Evolutionary conservation across 1,139 yeast genomes (phyloP).

Genomic region (Blastobotrys capitulatus): DNA sequence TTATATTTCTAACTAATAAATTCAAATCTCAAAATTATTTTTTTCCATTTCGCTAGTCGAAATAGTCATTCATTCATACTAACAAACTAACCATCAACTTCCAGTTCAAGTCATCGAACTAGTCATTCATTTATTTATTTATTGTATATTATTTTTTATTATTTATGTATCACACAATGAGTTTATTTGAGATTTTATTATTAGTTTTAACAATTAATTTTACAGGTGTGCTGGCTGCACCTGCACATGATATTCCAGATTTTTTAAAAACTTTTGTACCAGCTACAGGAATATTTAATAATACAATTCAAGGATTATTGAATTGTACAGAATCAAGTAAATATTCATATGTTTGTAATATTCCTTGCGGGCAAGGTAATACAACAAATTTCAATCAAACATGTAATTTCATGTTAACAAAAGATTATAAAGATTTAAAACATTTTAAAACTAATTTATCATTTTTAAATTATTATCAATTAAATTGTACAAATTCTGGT

Average conservation of each 20-base stretch:
- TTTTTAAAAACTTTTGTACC: neutral
- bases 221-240: neutral
- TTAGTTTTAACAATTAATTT: neutral
- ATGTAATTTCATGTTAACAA: neutral
- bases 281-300: neutral
- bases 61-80: too few relatives aligned
- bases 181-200: neutral
- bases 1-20: too few relatives aligned
- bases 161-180: neutral
- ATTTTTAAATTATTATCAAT: neutral
- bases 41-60: too few relatives aligned
- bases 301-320: neutral
- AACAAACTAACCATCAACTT: too few relatives aligned
- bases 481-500: neutral
- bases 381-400: neutral
- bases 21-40: too few relatives aligned
- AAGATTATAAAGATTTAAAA: neutral
- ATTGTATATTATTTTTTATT: too few relatives aligned
- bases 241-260: neutral
- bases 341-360: neutral
- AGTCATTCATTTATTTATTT: too few relatives aligned
- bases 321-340: neutral
- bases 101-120: too few relatives aligned
- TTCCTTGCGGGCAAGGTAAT: neutral
- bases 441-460: neutral